Conservation (phyloP, 768 basidiomycete species). For the Cystofilobasidium ferigula region DNA sequence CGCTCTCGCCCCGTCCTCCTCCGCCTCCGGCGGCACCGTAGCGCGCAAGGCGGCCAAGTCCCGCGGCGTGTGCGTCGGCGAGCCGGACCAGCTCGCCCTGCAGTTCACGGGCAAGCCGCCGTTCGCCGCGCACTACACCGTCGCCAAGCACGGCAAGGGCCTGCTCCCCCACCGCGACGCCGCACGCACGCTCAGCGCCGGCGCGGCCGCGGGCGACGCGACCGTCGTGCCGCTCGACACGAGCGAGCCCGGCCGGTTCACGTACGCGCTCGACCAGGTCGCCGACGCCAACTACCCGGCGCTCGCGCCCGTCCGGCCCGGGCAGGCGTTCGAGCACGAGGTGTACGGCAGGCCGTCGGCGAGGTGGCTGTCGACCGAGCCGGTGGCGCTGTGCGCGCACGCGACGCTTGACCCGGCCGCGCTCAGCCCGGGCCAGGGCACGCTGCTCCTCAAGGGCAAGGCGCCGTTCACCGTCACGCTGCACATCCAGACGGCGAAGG, state of each 20-base stretch:
- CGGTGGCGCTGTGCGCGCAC: slow-evolving; percentile 59
- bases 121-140: not conserved
- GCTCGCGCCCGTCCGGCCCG: slow-evolving; percentile 54
- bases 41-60: slow-evolving; percentile 37
- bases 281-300: slow-evolving; percentile 73
- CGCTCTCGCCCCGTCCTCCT: too few relatives aligned
- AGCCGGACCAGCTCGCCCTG: slow-evolving; percentile 69
- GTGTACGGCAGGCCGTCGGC: slow-evolving; percentile 71
- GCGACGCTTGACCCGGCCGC: slow-evolving; percentile 55
- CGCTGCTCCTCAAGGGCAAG: slow-evolving; percentile 63
- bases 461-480: slow-evolving; percentile 74
- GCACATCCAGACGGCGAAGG: slow-evolving; percentile 44
- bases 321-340: slow-evolving; percentile 69
- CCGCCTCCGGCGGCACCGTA: too few relatives aligned
- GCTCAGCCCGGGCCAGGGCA: slow-evolving; percentile 46
- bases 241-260: slow-evolving; percentile 62
- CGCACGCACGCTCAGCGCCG: slow-evolving; percentile 42
- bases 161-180: slow-evolving; percentile 48
- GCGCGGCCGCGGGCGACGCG: slow-evolving; percentile 60
- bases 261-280: slow-evolving; percentile 80
- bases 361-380: slow-evolving; percentile 56
- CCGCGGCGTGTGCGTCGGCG: slow-evolving; percentile 69
- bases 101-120: slow-evolving; percentile 55
- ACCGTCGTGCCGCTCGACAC: slow-evolving; percentile 75
- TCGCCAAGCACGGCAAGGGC: slow-evolving; percentile 40